These are phyloP conservation scores for Puccinia triticina DNA, from an alignment of 1,284 basidiomycete species.

Conservation along the genomic window DNA sequence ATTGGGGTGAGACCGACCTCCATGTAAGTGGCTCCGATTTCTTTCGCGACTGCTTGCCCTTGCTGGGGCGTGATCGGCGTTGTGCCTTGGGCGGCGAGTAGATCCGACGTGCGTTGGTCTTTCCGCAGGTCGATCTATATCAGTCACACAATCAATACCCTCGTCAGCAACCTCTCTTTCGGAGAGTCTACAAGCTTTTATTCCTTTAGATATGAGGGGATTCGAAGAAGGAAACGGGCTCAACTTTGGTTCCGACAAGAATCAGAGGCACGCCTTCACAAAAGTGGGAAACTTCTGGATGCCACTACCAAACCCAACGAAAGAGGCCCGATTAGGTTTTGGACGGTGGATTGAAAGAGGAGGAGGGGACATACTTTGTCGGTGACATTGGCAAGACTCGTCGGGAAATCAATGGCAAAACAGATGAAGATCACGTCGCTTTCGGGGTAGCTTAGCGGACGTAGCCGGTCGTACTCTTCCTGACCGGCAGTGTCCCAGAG, in stretches of 20 bases:
- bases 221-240: neutral
- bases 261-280: conserved; percentile 91
- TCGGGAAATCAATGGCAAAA: conserved; percentile 96
- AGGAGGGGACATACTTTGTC: conserved; percentile 64
- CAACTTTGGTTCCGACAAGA: conserved; percentile 86
- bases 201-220: neutral
- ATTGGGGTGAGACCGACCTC: conserved; percentile 53
- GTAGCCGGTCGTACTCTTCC: conserved; percentile 93
- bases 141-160: neutral
- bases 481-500: conserved; percentile 98
- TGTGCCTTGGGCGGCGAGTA: conserved; percentile 89
- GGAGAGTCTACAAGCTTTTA: neutral
- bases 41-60: conserved; percentile 53
- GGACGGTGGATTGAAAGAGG: neutral
- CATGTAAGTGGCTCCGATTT: conserved; percentile 52
- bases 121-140: conserved; percentile 70
- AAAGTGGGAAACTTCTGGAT: conserved; percentile 95
- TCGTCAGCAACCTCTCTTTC: neutral
- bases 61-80: conserved; percentile 74
- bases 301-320: conserved; percentile 71
- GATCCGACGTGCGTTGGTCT: conserved; percentile 84
- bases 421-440: conserved; percentile 95
- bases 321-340: neutral
- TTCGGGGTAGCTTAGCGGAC: conserved; percentile 93
- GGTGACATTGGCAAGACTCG: conserved; percentile 87